Evolutionary conservation across 306 rosid species (phyloP), one percentile per base, ranked within the genome.

Genomic region (Cucumis melo): DNA sequence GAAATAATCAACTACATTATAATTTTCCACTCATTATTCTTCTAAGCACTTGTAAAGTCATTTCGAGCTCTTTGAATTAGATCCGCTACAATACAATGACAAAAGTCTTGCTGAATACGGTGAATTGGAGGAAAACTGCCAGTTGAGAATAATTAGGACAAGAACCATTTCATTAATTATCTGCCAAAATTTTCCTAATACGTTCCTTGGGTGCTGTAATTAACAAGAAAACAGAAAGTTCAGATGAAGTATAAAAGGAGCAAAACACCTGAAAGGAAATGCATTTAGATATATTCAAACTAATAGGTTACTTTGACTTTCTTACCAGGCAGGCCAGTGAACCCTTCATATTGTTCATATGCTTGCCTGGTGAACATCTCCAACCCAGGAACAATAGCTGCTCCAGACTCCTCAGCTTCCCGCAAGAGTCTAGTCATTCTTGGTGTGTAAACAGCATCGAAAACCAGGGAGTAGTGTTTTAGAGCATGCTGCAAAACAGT

Each of bases 311-410:
- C 0, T 21, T 7, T 21, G 10, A 41, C 29, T 73, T 74, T 73
- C 82, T 81, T 88, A 94, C 98, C 98, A n/a, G 96, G 96, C 83
- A 85, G 85, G 38, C 96, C 96, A 42, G 97, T 90, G 83, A 82
- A 94, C 61, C 80, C 89, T 81, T 94, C 98, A 53, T 72, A 91
- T 75, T 91, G 97, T 78, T 77, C 91, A 82, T 84, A 90, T 38
- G 97, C 96, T 84, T 94, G 98, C 77, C 96, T 94, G 64, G 89
- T 66, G 78, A 94, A 90, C 98, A 94, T 94, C 82, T 94, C 96
- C 67, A 83, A 39, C 74, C 98, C 97, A 24, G 89, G 77, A 71
- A 94, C 96, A 73, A 81, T 73, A 44, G 78, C 85, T 74, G 92
- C 96, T 71, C 98, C 97, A 46, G 89, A 86, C 77, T 90, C 98